Evolutionary conservation across 2,329 filamentous ascomycete genomes (phyloP).

Genomic region (Diplocarpon rosae): DNA sequence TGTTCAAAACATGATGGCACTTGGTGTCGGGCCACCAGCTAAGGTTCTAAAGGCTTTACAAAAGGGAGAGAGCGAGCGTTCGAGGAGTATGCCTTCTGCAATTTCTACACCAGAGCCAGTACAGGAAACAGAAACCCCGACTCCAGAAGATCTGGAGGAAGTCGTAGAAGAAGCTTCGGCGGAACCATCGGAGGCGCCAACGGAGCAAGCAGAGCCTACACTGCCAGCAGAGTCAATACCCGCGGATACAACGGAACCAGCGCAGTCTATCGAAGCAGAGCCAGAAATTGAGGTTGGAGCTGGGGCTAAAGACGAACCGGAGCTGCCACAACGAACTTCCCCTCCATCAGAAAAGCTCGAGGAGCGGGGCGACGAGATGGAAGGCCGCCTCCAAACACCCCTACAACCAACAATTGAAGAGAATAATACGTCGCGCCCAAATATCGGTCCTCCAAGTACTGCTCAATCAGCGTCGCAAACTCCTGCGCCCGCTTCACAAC

Average conservation of each 20-base stretch:
- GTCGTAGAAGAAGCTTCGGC: constrained; percentile 7
- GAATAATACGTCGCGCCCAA: constrained; percentile 13
- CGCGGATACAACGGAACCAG: background rate
- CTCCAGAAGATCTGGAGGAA: background rate
- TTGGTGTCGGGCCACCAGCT: constrained; percentile 59
- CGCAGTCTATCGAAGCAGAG: background rate
- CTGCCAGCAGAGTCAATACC: background rate
- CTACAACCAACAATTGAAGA: constrained; percentile 11
- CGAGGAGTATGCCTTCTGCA: constrained; percentile 17
- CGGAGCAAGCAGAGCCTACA: background rate
- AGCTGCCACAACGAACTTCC: background rate
- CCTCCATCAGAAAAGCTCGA: background rate
- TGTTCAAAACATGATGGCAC: constrained; percentile 70
- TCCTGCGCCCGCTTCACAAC: constrained; percentile 1
- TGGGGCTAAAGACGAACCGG: constrained; percentile 4
- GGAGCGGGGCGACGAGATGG: constrained; percentile 1
- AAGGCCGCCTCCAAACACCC: constrained; percentile 4
- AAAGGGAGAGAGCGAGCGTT: constrained; percentile 8
- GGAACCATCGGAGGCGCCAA: background rate
- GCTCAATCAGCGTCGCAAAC: constrained; percentile 11
- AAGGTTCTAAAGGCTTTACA: constrained; percentile 31
- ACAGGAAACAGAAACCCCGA: constrained; percentile 19
- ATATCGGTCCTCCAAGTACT: constrained; percentile 7
- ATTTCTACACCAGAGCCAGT: constrained; percentile 19
- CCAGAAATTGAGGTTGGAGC: constrained; percentile 16